A percentile compares a stretch with the other conserved stretches of the same genome.
These are phyloP conservation scores for Leccinum subgranulosum DNA, from an alignment of 768 basidiomycete species.

Conservation along the genomic window DNA sequence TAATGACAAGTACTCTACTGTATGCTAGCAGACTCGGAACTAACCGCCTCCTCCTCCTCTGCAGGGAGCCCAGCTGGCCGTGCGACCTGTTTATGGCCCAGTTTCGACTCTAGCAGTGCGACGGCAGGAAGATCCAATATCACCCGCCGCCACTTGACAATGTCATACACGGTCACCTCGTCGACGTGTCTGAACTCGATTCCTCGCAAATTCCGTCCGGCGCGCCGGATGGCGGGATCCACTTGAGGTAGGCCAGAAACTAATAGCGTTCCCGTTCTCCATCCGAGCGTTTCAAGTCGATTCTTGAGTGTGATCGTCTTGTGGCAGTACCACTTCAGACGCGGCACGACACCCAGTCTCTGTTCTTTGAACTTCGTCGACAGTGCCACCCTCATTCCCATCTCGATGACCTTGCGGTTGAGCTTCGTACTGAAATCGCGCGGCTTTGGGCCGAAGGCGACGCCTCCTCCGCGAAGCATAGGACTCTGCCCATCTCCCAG, in stretches of 20 bases:
- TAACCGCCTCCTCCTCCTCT: constrained; percentile 7
- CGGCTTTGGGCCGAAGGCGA: constrained; percentile 88
- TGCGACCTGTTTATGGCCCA: constrained; percentile 40
- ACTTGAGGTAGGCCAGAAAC: constrained; percentile 61
- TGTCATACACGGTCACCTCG: constrained; percentile 75
- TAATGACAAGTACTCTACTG: background rate
- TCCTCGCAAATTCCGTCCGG: constrained; percentile 68
- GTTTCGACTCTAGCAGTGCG: constrained; percentile 66
- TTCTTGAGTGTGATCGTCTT: constrained; percentile 69
- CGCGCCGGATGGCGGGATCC: constrained; percentile 54
- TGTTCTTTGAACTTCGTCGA: constrained; percentile 78
- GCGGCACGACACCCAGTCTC: constrained; percentile 70
- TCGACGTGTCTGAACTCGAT: constrained; percentile 61
- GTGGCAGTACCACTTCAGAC: constrained; percentile 64
- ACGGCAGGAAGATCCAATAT: constrained; percentile 81
- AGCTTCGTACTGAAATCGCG: constrained; percentile 90
- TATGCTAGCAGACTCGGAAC: background rate
- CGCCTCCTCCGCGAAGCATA: constrained; percentile 87
- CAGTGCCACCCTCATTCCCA: constrained; percentile 90
- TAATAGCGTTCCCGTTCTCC: constrained; percentile 69
- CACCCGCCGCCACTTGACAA: constrained; percentile 79
- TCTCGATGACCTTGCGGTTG: constrained; percentile 86
- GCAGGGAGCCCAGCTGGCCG: constrained; percentile 1
- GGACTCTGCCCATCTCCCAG: constrained; percentile 86
- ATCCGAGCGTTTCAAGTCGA: constrained; percentile 61